Evolutionary conservation across 2,329 filamentous ascomycete species (phyloP).

Genomic region (Fusarium piperis): DNA sequence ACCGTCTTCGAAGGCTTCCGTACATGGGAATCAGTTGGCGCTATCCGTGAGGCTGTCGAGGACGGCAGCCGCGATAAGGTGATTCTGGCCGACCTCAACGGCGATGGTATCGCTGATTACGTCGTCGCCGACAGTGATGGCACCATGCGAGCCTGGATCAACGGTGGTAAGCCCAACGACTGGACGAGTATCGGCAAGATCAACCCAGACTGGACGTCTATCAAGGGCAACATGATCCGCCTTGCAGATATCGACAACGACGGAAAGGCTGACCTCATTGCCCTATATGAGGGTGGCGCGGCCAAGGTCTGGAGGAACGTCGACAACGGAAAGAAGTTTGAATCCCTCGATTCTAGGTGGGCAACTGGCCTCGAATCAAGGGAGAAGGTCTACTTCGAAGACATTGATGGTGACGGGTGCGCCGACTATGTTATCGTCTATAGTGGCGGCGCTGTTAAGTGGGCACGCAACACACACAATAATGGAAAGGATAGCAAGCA

Average conservation of each 20-base stretch:
- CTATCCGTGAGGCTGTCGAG: background rate
- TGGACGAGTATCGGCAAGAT: background rate
- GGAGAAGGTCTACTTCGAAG: background rate
- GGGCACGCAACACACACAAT: constrained; percentile 9
- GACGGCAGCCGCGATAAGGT: background rate
- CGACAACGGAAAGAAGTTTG: background rate
- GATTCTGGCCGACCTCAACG: background rate
- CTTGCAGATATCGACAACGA: background rate
- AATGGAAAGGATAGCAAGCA: constrained; percentile 9
- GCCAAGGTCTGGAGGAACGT: background rate
- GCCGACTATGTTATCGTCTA: constrained; percentile 5
- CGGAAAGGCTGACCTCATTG: background rate
- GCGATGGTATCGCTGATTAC: background rate
- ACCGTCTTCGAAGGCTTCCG: background rate
- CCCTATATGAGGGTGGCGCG: background rate
- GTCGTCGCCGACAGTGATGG: background rate
- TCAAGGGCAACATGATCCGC: background rate
- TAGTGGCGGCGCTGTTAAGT: background rate
- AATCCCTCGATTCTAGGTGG: background rate
- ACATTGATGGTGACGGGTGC: constrained; percentile 5
- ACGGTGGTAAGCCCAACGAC: background rate
- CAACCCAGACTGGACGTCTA: background rate
- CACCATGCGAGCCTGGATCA: background rate
- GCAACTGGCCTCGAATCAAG: constrained; percentile 8
- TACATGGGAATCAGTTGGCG: background rate